phyloP scores from a whole-genome alignment of 164 flowering plant species.

The Magnolia officinalis region DNA sequence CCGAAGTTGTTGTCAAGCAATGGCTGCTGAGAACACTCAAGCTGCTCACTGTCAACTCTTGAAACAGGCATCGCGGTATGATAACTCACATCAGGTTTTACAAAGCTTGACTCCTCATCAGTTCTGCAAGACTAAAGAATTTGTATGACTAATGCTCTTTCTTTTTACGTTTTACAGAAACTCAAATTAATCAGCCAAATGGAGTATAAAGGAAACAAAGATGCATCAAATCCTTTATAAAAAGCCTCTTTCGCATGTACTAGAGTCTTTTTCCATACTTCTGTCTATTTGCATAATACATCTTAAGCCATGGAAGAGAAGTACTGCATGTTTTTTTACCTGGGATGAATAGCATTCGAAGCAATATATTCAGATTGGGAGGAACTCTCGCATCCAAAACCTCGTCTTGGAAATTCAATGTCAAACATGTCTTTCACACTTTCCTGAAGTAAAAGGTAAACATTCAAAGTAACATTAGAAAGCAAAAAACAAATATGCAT shows the following conservation, averaged over 20 bases:
- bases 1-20: conserved; percentile 10
- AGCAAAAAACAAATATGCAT: neutral
- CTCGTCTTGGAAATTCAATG: conserved; percentile 15
- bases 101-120: conserved; percentile 13
- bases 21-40: conserved; percentile 22
- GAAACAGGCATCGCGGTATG: conserved; percentile 22
- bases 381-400: conserved; percentile 32
- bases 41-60: conserved; percentile 20
- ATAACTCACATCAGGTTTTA: conserved; percentile 10
- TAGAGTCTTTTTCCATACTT: no score
- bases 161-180: neutral
- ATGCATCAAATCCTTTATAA: no score
- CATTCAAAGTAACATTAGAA: neutral
- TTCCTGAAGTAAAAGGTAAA: conserved; percentile 15
- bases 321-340: conserved; percentile 23
- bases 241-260: no score
- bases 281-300: no score
- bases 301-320: neutral
- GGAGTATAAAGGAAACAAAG: no score
- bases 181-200: neutral
- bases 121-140: conserved; percentile 16
- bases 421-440: conserved; percentile 7
- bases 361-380: conserved; percentile 44
- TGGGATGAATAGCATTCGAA: conserved; percentile 26
- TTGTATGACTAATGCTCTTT: conserved; percentile 6